Evolutionary conservation across 441 rosid genomes (phyloP).

Genomic region (Jatropha podagrica): DNA sequence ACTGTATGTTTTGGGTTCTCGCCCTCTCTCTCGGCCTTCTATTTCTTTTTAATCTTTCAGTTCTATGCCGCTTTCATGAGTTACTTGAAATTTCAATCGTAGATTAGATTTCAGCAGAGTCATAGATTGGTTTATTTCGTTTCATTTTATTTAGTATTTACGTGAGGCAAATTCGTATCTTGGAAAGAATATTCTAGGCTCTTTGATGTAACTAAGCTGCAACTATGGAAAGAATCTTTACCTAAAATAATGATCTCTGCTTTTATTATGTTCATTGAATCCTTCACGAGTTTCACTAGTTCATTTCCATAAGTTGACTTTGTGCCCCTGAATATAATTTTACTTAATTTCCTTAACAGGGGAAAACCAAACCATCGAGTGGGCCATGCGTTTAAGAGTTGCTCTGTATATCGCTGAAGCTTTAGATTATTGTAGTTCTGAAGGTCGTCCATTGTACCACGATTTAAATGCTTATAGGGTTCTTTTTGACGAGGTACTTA

Average conservation of each 20-base stretch:
- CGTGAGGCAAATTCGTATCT: neutral
- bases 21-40: too few species aligned
- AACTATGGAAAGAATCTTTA: neutral
- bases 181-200: neutral
- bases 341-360: constrained; percentile 45
- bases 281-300: too few species aligned
- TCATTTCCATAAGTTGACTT: neutral
- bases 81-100: neutral
- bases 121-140: neutral
- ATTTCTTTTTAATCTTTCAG: neutral
- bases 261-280: neutral
- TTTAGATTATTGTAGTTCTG: constrained; percentile 76
- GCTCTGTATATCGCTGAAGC: constrained; percentile 89
- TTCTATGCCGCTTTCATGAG: neutral
- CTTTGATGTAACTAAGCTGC: neutral
- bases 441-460: constrained; percentile 86
- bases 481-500: constrained; percentile 88
- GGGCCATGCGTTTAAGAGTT: constrained; percentile 96
- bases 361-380: constrained; percentile 94
- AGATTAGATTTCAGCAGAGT: neutral
- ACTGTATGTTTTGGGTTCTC: constrained; percentile 52
- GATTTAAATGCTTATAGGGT: constrained; percentile 95
- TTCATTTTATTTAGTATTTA: neutral
- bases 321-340: constrained; percentile 13
- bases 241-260: neutral